Percentiles rank a stretch among this genome's conserved stretches.
Evolutionary conservation across 306 rosid species (phyloP).

Genomic region (Acacia melanoxylon): DNA sequence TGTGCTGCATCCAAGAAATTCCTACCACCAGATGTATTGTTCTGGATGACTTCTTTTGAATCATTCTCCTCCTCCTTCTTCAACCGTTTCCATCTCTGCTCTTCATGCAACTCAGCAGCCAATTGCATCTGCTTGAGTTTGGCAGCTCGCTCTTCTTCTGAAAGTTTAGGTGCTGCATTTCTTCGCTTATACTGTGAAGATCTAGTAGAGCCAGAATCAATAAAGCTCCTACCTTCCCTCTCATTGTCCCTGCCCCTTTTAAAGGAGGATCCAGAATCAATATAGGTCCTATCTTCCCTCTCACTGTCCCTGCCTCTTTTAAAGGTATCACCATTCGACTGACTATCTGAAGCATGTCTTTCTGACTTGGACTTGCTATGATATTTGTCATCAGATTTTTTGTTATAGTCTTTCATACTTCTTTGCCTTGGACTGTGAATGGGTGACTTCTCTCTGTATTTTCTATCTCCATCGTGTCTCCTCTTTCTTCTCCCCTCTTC

Average conservation of each 20-base stretch:
- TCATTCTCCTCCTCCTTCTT: conserved; percentile 86
- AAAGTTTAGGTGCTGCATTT: conserved; percentile 62
- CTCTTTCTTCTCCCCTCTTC: conserved; percentile 9
- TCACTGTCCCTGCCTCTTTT: conserved; percentile 30
- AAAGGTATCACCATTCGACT: conserved; percentile 29
- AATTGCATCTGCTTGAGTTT: conserved; percentile 85
- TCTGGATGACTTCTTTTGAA: conserved; percentile 56
- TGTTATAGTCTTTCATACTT: conserved; percentile 28
- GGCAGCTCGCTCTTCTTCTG: conserved; percentile 88
- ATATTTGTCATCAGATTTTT: conserved; percentile 38
- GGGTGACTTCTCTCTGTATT: conserved; percentile 45
- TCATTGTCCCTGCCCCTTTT: conserved; percentile 30
- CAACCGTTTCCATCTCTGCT: conserved; percentile 89
- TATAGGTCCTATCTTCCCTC: conserved; percentile 34
- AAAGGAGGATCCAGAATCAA: conserved; percentile 35
- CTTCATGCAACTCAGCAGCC: conserved; percentile 94
- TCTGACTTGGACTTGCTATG: conserved; percentile 48
- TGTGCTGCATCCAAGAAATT: conserved; percentile 86
- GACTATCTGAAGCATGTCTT: conserved; percentile 41
- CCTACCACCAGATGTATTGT: conserved; percentile 42
- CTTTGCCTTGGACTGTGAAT: conserved; percentile 39
- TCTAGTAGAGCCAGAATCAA: conserved; percentile 37
- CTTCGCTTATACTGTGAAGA: conserved; percentile 55
- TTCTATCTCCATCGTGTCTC: conserved; percentile 28
- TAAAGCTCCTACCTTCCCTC: conserved; percentile 34